Evolutionary conservation across 805 yeast genomes (phyloP).

Genomic region (Ogataea nitratoaversa): DNA sequence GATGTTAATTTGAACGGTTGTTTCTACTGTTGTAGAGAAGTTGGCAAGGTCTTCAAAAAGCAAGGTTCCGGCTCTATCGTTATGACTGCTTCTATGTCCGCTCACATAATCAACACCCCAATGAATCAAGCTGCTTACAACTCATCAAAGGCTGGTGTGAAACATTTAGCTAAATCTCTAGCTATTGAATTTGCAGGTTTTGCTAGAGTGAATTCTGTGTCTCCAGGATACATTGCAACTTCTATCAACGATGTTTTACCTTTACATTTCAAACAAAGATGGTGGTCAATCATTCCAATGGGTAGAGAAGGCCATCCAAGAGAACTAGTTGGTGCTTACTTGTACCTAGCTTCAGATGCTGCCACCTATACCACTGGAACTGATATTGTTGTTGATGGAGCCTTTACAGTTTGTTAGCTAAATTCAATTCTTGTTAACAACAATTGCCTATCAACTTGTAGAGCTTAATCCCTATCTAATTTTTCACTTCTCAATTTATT

Average conservation of each 20-base stretch:
- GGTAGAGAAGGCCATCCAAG: constrained; percentile 44
- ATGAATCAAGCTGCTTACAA: constrained; percentile 44
- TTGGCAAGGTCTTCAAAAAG: constrained; percentile 40
- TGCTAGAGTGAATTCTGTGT: constrained; percentile 43
- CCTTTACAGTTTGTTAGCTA: constrained; percentile 13
- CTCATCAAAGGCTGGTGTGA: constrained; percentile 43
- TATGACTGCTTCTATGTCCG: constrained; percentile 50
- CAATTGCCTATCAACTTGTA: too few relatives aligned
- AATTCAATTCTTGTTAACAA: background rate
- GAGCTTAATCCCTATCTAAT: too few relatives aligned
- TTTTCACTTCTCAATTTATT: background rate
- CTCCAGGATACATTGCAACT: constrained; percentile 47
- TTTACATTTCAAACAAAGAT: constrained; percentile 16
- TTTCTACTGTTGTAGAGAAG: constrained; percentile 44
- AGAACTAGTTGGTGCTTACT: constrained; percentile 45
- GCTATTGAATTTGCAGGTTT: constrained; percentile 44
- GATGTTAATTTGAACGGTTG: constrained; percentile 45
- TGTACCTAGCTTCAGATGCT: constrained; percentile 48
- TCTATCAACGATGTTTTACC: constrained; percentile 32
- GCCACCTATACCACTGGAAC: constrained; percentile 44
- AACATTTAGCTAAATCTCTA: constrained; percentile 40
- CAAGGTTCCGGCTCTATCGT: constrained; percentile 43
- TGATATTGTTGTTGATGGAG: constrained; percentile 44
- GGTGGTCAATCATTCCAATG: constrained; percentile 31
- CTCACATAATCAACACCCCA: constrained; percentile 47